Evolutionary conservation across 2,329 filamentous ascomycete species (phyloP).

Genomic region (Fusarium acutatum): DNA sequence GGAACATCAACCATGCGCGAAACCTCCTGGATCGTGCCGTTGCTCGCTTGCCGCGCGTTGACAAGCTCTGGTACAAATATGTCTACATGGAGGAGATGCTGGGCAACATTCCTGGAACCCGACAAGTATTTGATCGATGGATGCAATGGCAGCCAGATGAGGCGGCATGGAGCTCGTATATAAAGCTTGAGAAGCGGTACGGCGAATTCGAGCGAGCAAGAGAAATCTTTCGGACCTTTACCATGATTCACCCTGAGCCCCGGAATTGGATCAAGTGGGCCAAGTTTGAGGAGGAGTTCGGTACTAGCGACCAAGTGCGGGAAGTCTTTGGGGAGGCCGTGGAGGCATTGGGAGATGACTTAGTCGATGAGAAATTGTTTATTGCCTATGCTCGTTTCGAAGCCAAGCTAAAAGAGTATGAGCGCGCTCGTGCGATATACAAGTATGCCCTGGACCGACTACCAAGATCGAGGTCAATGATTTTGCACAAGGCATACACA

Average conservation of each 20-base stretch:
- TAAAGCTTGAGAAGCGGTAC: conserved; percentile 96
- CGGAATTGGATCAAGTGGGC: conserved; percentile 99
- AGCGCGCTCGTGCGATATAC: conserved; percentile 92
- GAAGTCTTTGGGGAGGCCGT: conserved; percentile 91
- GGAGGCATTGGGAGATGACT: conserved; percentile 90
- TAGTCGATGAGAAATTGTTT: conserved; percentile 95
- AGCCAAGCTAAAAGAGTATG: conserved; percentile 92
- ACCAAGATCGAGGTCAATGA: conserved; percentile 83
- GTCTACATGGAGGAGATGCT: conserved; percentile 99
- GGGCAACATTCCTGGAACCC: conserved; percentile 88
- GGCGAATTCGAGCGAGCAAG: conserved; percentile 90
- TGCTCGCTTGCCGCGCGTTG: conserved; percentile 85
- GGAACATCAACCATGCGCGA: conserved; percentile 96
- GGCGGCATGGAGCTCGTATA: conserved; percentile 93
- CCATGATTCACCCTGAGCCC: conserved; percentile 90
- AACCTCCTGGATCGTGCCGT: conserved; percentile 96
- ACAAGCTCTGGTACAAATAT: conserved; percentile 99
- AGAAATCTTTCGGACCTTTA: conserved; percentile 89
- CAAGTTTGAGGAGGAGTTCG: conserved; percentile 94
- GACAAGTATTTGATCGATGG: conserved; percentile 97
- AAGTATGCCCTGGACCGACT: conserved; percentile 95
- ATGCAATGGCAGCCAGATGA: conserved; percentile 98
- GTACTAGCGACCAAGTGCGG: conserved; percentile 88
- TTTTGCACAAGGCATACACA: conserved; percentile 92
- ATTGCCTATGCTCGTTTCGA: conserved; percentile 96